Conservation (phyloP, 2,329 filamentous ascomycete genomes). For the Oidium heveae region DNA sequence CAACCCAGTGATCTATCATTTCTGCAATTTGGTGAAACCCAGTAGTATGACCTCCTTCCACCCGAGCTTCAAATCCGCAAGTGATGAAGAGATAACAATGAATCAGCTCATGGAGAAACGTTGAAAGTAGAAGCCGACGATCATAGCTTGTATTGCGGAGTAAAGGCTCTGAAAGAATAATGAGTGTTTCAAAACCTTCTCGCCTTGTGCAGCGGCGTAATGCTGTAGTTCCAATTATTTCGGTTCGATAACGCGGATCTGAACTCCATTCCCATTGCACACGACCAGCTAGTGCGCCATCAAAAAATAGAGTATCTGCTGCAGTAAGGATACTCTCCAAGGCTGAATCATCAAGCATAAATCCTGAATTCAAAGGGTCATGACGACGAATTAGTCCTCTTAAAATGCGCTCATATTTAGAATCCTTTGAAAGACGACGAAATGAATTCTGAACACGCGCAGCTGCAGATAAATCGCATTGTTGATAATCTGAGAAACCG, state of each 20-base stretch:
- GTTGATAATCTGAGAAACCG: conserved; percentile 4
- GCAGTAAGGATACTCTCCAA: conserved; percentile 32
- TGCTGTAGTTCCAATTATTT: conserved; percentile 37
- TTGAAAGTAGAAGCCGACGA: conserved; percentile 33
- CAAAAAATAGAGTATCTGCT: conserved; percentile 37
- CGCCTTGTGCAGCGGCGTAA: conserved; percentile 17
- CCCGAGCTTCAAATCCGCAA: conserved; percentile 30
- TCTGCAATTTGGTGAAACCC: conserved; percentile 33
- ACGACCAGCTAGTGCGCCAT: conserved; percentile 26
- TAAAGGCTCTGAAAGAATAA: conserved; percentile 33
- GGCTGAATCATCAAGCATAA: conserved; percentile 27
- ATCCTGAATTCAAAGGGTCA: conserved; percentile 22
- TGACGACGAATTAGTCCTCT: conserved; percentile 27
- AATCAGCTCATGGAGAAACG: conserved; percentile 40
- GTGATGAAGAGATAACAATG: conserved; percentile 40
- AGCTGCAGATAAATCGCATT: conserved; percentile 5
- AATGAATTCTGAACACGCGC: conserved; percentile 7
- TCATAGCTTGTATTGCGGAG: conserved; percentile 26
- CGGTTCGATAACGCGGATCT: conserved; percentile 23
- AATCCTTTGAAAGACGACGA: conserved; percentile 3
- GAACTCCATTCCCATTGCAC: conserved; percentile 37
- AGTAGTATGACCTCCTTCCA: conserved; percentile 31
- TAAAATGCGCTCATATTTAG: conserved; percentile 21
- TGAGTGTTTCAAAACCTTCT: conserved; percentile 34
- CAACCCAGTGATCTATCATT: conserved; percentile 34